Conservation (phyloP, 2,329 filamentous ascomycete species). For the Pochonia chlamydosporia region DNA sequence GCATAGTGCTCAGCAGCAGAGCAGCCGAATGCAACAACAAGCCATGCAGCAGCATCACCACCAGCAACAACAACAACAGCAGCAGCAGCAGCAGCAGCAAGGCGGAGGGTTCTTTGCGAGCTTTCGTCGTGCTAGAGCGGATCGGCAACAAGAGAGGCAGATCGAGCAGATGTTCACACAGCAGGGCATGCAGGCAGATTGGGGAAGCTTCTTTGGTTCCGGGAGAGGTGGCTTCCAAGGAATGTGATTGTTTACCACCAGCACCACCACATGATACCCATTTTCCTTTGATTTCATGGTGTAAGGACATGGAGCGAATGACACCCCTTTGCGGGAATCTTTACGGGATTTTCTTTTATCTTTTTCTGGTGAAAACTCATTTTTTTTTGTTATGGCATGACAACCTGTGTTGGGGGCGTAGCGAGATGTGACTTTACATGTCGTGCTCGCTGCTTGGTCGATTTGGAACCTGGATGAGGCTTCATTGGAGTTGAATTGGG, state of each 20-base stretch:
- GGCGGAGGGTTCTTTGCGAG: constrained; percentile 22
- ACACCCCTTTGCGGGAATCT: background rate
- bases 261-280: constrained; percentile 30
- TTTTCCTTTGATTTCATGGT: constrained; percentile 15
- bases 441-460: background rate
- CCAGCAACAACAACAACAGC: constrained; percentile 15
- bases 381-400: background rate
- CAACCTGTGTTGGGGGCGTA: background rate
- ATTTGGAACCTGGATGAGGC: background rate
- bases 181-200: constrained; percentile 39
- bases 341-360: background rate
- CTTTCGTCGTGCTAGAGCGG: constrained; percentile 17
- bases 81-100: constrained; percentile 16
- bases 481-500: background rate
- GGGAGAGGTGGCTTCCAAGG: constrained; percentile 37
- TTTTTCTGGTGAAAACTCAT: background rate
- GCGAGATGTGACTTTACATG: background rate
- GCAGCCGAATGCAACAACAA: constrained; percentile 10
- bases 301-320: background rate
- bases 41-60: constrained; percentile 11
- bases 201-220: constrained; percentile 40
- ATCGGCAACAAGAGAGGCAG: constrained; percentile 29
- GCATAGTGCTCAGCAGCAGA: constrained; percentile 20
- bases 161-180: constrained; percentile 47
- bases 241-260: constrained; percentile 28